Percentiles rank a stretch among this genome's conserved stretches.
phyloP scores from a whole-genome alignment of 345 rosid species.

The Mercurialis annua region DNA sequence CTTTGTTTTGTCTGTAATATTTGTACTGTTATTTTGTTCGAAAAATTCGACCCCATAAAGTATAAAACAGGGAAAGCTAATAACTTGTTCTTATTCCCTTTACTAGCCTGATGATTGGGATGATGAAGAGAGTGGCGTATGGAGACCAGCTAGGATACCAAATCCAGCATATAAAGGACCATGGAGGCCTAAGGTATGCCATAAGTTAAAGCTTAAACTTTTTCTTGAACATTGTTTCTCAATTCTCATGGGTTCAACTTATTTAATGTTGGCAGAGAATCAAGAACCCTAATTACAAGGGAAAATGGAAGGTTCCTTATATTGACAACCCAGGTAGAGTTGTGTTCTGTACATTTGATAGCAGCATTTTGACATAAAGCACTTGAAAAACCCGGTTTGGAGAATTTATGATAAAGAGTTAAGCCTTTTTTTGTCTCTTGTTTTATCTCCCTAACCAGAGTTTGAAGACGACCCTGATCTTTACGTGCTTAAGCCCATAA shows the following conservation, averaged over 20 bases:
- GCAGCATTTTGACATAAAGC: neutral
- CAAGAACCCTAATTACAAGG: constrained; percentile 91
- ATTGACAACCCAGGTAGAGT: constrained; percentile 82
- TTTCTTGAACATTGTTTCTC: neutral
- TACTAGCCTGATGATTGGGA: constrained; percentile 45
- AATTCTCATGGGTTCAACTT: constrained; percentile 1
- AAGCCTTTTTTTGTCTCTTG: constrained; percentile 7
- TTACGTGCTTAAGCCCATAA: constrained; percentile 80
- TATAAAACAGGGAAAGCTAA: constrained; percentile 7
- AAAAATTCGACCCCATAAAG: neutral
- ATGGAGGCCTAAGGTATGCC: constrained; percentile 41
- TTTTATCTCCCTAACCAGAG: constrained; percentile 46
- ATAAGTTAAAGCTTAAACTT: constrained; percentile 1
- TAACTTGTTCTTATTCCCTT: neutral
- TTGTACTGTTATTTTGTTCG: neutral
- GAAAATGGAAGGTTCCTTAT: constrained; percentile 90
- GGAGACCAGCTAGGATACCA: constrained; percentile 42
- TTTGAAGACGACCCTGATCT: constrained; percentile 98
- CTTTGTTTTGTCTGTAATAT: neutral
- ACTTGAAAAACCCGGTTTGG: neutral
- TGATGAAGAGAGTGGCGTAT: constrained; percentile 44
- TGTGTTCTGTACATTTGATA: neutral
- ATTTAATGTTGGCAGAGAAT: constrained; percentile 47
- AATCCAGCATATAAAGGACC: constrained; percentile 50
- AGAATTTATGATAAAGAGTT: neutral